Percentiles rank a stretch among this genome's conserved stretches.
Conservation (phyloP, 257 asterid genomes). For the Gentiana straminea region DNA sequence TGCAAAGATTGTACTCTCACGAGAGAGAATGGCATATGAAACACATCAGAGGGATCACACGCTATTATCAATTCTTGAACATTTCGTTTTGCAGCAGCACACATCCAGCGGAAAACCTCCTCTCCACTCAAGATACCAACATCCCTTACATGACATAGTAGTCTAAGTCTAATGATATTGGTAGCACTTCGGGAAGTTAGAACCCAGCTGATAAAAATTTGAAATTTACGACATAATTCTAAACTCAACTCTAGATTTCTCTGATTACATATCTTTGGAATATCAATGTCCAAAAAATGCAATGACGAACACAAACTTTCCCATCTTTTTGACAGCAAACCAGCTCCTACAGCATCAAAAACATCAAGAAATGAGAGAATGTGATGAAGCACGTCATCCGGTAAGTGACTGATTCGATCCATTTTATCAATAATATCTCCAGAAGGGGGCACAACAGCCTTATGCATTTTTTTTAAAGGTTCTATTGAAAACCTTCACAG, state of each 20-base stretch:
- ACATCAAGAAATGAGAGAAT: constrained; percentile 3
- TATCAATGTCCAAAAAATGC: constrained; percentile 7
- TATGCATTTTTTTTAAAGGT: no score
- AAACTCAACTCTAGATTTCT: background rate
- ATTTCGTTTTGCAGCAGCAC: constrained; percentile 4
- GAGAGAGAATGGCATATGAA: constrained; percentile 10
- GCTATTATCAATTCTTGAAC: constrained; percentile 8
- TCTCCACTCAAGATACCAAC: background rate
- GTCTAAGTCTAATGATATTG: background rate
- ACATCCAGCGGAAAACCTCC: constrained; percentile 5
- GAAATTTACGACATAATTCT: background rate
- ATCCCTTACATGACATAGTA: background rate
- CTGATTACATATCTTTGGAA: background rate
- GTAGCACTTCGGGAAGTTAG: background rate
- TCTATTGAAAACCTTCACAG: no score
- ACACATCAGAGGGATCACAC: background rate
- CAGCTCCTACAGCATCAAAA: background rate
- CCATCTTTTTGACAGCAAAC: constrained; percentile 6
- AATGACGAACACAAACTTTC: background rate
- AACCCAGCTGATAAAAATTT: constrained; percentile 10
- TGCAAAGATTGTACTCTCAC: constrained; percentile 10
- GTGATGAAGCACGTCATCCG: constrained; percentile 4
- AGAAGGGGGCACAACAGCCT: no score
- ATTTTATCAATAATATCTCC: background rate
- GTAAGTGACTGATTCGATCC: background rate